Conservation (phyloP, 2,329 filamentous ascomycete genomes). For the Nemania abortiva region DNA sequence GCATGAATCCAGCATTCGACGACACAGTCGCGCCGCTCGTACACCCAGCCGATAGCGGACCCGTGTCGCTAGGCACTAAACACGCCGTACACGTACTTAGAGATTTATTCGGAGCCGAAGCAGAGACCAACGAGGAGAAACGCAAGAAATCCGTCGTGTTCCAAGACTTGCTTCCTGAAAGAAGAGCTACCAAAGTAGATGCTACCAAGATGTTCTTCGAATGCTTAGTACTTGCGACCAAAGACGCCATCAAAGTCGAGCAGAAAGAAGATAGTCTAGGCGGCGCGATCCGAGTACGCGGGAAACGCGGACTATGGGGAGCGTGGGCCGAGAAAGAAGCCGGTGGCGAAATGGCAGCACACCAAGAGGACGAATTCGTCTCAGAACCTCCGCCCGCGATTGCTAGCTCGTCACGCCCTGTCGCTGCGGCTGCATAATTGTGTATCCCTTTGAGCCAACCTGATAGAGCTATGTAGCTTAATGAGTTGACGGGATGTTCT, state of each 20-base stretch:
- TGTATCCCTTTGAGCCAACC: constrained; percentile 19
- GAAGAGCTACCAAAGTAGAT: constrained; percentile 83
- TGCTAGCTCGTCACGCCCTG: constrained; percentile 49
- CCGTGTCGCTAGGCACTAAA: constrained; percentile 90
- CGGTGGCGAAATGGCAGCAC: constrained; percentile 70
- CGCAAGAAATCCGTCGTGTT: constrained; percentile 86
- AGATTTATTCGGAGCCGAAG: constrained; percentile 83
- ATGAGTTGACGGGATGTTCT: constrained; percentile 46
- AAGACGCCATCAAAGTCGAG: constrained; percentile 97
- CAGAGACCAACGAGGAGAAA: constrained; percentile 75
- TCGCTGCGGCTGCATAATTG: constrained; percentile 50
- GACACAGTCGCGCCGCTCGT: constrained; percentile 81
- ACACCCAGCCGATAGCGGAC: constrained; percentile 85
- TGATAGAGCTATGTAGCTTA: constrained; percentile 35
- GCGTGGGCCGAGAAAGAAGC: constrained; percentile 88
- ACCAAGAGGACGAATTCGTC: constrained; percentile 59
- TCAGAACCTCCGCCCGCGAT: constrained; percentile 53
- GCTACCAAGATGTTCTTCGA: constrained; percentile 99
- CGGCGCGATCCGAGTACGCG: constrained; percentile 83
- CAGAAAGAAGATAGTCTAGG: constrained; percentile 80
- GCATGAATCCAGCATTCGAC: constrained; percentile 75
- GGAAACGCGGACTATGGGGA: constrained; percentile 96
- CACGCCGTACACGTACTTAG: constrained; percentile 95
- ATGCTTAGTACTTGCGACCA: constrained; percentile 92
- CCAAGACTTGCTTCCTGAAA: constrained; percentile 89